phyloP scores from a whole-genome alignment of 2,329 filamentous ascomycete genomes.

The Alternaria hordeiaustralica region DNA sequence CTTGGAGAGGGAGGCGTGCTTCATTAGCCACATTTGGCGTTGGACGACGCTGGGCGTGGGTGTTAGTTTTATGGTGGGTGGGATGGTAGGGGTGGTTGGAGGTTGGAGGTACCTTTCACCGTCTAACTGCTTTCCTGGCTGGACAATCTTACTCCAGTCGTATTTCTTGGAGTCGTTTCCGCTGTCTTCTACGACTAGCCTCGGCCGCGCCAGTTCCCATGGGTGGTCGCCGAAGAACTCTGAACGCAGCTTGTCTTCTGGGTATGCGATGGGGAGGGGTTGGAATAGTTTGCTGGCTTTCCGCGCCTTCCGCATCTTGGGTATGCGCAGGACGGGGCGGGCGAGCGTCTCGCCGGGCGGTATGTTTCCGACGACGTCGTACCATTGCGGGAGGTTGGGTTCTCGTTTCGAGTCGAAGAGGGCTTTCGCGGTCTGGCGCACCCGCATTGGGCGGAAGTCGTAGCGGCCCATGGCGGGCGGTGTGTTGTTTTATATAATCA shows the following conservation, averaged over 20 bases:
- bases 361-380: constrained; percentile 61
- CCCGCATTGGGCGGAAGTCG: constrained; percentile 59
- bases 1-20: constrained; percentile 60
- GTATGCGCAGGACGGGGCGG: constrained; percentile 59
- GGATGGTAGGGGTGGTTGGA: too few relatives aligned
- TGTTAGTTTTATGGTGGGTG: not conserved
- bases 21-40: constrained; percentile 84
- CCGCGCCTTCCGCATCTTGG: constrained; percentile 48
- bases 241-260: constrained; percentile 80
- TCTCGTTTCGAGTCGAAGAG: constrained; percentile 55
- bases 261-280: constrained; percentile 77
- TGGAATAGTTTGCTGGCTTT: constrained; percentile 80
- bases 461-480: constrained; percentile 57
- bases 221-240: constrained; percentile 94
- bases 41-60: constrained; percentile 81
- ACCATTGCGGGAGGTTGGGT: constrained; percentile 60
- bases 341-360: constrained; percentile 67
- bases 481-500: not conserved
- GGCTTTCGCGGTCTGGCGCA: constrained; percentile 60
- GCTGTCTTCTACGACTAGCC: constrained; percentile 82
- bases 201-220: constrained; percentile 92
- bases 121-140: constrained; percentile 76
- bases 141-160: constrained; percentile 81
- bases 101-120: constrained; percentile 90
- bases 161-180: constrained; percentile 78